Evolutionary conservation across 2,329 filamentous ascomycete genomes (phyloP).

Genomic region (Rutstroemia sp.): DNA sequence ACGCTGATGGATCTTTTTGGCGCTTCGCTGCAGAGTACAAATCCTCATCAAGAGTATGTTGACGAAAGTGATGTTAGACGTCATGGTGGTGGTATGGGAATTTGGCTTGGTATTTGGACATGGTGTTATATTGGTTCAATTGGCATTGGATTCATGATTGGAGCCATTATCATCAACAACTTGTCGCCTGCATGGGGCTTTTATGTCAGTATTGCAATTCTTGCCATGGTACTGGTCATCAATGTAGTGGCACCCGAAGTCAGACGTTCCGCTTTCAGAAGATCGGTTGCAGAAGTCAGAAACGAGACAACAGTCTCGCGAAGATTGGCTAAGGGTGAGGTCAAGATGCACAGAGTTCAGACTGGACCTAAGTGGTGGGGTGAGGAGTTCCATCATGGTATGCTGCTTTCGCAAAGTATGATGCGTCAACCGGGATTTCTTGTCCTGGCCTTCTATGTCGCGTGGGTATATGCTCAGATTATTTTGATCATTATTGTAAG

Average conservation of each 20-base stretch:
- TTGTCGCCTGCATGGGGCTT: slow-evolving; percentile 66
- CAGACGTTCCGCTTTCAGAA: slow-evolving; percentile 59
- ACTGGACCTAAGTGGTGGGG: slow-evolving; percentile 71
- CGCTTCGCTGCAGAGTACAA: slow-evolving; percentile 63
- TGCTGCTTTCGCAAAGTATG: slow-evolving; percentile 62
- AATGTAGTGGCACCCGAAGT: slow-evolving; percentile 69
- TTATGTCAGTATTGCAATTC: slow-evolving; percentile 62
- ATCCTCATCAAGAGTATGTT: slow-evolving; percentile 66
- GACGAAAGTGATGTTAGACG: slow-evolving; percentile 60
- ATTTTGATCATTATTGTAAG: slow-evolving; percentile 63
- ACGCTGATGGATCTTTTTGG: slow-evolving; percentile 70
- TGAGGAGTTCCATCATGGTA: slow-evolving; percentile 65
- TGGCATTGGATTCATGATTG: slow-evolving; percentile 63
- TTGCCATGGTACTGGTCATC: slow-evolving; percentile 57
- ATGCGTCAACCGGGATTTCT: slow-evolving; percentile 65
- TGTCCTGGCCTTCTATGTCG: slow-evolving; percentile 64
- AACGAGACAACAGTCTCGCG: slow-evolving; percentile 44
- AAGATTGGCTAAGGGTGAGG: slow-evolving; percentile 61
- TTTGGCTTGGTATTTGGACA: slow-evolving; percentile 74
- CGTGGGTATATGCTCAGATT: slow-evolving; percentile 72
- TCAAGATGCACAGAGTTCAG: slow-evolving; percentile 67
- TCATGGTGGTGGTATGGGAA: slow-evolving; percentile 69
- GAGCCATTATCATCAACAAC: slow-evolving; percentile 59
- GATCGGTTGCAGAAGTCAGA: slow-evolving; percentile 59
- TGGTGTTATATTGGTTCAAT: slow-evolving; percentile 71